Evolutionary conservation across 192 early-diverging fungal genomes (phyloP).

Genomic region (Podila epigama): DNA sequence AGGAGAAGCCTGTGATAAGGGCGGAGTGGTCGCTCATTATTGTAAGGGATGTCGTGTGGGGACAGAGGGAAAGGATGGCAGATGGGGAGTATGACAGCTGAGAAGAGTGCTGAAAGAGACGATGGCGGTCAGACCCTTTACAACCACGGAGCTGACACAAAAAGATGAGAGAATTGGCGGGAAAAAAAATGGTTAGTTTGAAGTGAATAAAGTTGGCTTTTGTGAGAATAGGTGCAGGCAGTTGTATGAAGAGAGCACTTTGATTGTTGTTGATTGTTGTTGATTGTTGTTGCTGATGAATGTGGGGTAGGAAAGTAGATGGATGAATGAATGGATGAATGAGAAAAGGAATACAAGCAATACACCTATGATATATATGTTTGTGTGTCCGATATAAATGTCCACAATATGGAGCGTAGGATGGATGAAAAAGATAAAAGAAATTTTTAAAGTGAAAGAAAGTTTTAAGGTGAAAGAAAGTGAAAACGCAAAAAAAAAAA

Average conservation of each 20-base stretch:
- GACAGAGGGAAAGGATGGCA: neutral
- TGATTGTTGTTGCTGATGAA: neutral
- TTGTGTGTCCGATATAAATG: too few species aligned
- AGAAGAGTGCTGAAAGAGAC: neutral
- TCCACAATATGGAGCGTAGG: too few species aligned
- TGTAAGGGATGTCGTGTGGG: neutral
- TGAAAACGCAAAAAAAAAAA: neutral
- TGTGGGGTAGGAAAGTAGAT: neutral
- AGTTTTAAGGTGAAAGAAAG: neutral
- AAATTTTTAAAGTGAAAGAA: too few species aligned
- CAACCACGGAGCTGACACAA: neutral
- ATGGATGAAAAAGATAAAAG: too few species aligned
- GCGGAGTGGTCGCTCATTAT: slow-evolving; percentile 26
- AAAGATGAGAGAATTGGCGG: neutral
- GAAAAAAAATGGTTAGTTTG: neutral
- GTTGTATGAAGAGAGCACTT: too few species aligned
- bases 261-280: neutral
- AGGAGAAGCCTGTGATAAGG: slow-evolving; percentile 30
- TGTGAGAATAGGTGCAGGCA: too few species aligned
- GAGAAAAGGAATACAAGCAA: neutral
- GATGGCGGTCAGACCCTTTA: neutral
- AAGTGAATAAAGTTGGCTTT: too few species aligned
- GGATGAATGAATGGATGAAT: neutral
- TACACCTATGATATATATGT: too few species aligned
- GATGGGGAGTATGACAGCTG: too few species aligned